Evolutionary conservation across 2,329 filamentous ascomycete species (phyloP).

Genomic region (Penicillium sp.): DNA sequence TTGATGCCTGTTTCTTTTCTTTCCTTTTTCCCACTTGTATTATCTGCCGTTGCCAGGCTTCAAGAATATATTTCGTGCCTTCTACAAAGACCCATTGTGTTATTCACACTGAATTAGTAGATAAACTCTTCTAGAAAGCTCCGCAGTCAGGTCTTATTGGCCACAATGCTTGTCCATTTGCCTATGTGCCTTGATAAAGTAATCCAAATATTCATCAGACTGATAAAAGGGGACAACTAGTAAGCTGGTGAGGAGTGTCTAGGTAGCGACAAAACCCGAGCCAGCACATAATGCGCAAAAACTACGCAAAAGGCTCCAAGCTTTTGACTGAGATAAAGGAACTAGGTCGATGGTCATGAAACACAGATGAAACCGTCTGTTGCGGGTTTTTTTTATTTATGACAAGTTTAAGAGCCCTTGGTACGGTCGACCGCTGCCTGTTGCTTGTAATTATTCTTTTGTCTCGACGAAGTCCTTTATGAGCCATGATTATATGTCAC

Average conservation of each 20-base stretch:
- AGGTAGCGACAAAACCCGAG: no score
- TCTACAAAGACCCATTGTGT: background rate
- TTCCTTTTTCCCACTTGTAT: background rate
- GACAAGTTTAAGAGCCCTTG: background rate
- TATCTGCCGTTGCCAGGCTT: background rate
- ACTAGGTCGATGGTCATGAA: background rate
- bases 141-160: no score
- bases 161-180: no score
- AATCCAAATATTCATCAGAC: no score
- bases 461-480: background rate
- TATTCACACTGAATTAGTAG: background rate
- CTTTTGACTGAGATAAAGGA: background rate
- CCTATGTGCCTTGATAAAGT: no score
- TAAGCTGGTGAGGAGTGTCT: no score
- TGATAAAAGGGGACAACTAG: no score
- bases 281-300: background rate
- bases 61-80: background rate
- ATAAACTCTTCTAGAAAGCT: background rate
- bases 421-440: background rate
- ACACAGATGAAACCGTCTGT: background rate
- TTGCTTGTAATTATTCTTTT: background rate
- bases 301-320: no score
- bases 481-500: slow-evolving; percentile 7
- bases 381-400: background rate
- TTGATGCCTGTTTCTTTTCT: background rate